phyloP scores from a whole-genome alignment of 176 grass and related monocot genomes.

The Rhipidocladum racemiflorum region DNA sequence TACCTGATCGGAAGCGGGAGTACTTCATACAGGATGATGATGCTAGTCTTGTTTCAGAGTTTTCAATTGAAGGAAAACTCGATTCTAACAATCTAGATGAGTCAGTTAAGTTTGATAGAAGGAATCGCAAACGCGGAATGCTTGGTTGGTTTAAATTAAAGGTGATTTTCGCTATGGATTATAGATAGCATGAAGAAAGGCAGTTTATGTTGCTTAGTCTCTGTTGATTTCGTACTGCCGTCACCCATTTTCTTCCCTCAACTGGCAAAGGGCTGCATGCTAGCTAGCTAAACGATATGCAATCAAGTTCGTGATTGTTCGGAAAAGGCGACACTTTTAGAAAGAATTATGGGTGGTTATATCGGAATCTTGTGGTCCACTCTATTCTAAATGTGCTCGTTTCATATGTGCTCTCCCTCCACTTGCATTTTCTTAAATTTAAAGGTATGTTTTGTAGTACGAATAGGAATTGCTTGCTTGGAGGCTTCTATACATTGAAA shows the following conservation, averaged over 20 bases:
- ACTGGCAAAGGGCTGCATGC: background rate
- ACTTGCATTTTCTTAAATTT: slow-evolving; percentile 3
- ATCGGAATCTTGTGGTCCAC: background rate
- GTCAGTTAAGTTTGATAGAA: slow-evolving; percentile 64
- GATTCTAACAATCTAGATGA: slow-evolving; percentile 60
- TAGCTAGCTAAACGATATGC: background rate
- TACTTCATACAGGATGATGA: slow-evolving; percentile 68
- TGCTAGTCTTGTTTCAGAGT: slow-evolving; percentile 79
- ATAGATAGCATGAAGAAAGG: background rate
- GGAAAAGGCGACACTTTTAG: background rate
- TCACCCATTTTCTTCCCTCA: slow-evolving; percentile 4
- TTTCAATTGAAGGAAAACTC: slow-evolving; percentile 72
- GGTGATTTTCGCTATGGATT: slow-evolving; percentile 42
- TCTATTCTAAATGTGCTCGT: background rate
- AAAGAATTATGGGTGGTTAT: background rate
- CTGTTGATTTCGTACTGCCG: background rate
- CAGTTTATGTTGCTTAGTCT: background rate
- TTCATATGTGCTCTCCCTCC: background rate
- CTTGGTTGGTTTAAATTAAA: slow-evolving; percentile 96
- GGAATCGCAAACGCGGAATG: slow-evolving; percentile 86
- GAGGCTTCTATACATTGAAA: background rate
- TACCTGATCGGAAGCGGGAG: slow-evolving; percentile 88
- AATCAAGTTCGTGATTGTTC: background rate
- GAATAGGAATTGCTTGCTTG: background rate
- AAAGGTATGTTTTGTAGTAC: background rate